A percentile compares a stretch with the other conserved stretches of the same genome.
phyloP scores from a whole-genome alignment of 1,139 yeast genomes.

The Sugiyamaella novakii region DNA sequence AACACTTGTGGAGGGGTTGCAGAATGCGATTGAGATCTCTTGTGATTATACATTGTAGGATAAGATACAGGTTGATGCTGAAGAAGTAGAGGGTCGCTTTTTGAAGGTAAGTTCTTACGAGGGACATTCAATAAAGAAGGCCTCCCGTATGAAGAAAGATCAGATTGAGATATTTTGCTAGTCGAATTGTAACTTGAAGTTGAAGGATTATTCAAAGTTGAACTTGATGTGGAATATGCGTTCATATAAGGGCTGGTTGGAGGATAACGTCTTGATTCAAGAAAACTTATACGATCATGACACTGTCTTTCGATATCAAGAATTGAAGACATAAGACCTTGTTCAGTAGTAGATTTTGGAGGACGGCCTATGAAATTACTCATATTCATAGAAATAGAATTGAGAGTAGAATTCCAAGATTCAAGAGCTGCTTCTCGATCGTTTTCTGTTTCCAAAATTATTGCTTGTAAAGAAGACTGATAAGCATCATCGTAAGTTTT shows the following conservation, averaged over 20 bases:
- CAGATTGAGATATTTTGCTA: slow-evolving; percentile 13
- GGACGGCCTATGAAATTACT: slow-evolving; percentile 37
- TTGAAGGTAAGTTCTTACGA: slow-evolving; percentile 18
- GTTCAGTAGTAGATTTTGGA: slow-evolving; percentile 39
- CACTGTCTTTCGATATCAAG: slow-evolving; percentile 44
- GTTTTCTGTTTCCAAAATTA: slow-evolving; percentile 41
- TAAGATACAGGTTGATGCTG: background rate
- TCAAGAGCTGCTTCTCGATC: slow-evolving; percentile 38
- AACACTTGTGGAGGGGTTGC: slow-evolving; percentile 10
- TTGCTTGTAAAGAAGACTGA: slow-evolving; percentile 42
- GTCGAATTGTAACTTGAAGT: slow-evolving; percentile 12
- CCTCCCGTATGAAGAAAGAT: background rate
- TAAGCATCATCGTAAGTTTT: slow-evolving; percentile 44
- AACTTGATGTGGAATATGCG: slow-evolving; percentile 17
- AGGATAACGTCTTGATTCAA: slow-evolving; percentile 34
- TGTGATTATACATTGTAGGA: slow-evolving; percentile 8
- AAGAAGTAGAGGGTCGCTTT: slow-evolving; percentile 17
- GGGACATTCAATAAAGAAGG: slow-evolving; percentile 12
- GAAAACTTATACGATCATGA: slow-evolving; percentile 40
- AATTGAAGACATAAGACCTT: slow-evolving; percentile 40
- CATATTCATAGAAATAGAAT: slow-evolving; percentile 36
- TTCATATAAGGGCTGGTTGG: slow-evolving; percentile 26
- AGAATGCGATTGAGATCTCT: slow-evolving; percentile 3
- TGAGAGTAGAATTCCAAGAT: slow-evolving; percentile 40
- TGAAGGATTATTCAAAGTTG: slow-evolving; percentile 11